These are phyloP conservation scores for Trichosphaerium sp. DNA, from an alignment of 78 protist genomes.

Conservation along the genomic window DNA sequence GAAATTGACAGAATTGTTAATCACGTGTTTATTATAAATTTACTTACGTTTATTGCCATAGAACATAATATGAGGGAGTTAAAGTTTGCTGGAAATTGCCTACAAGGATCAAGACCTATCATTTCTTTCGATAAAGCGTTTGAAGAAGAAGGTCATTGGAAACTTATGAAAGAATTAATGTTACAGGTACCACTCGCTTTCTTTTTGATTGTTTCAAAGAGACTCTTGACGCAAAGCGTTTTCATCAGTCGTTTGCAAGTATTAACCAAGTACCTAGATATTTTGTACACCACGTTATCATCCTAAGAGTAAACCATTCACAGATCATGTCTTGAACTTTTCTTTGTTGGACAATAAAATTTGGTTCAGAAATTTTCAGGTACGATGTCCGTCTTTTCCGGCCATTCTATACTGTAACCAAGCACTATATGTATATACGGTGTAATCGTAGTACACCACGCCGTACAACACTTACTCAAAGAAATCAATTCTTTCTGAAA, in stretches of 20 bases:
- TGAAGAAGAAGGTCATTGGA: slow-evolving; percentile 45
- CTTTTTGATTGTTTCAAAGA: neutral
- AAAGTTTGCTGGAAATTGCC: slow-evolving; percentile 91
- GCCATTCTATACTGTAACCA: too few species aligned
- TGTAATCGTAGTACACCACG: too few species aligned
- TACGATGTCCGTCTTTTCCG: too few species aligned
- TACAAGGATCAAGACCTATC: slow-evolving; percentile 86
- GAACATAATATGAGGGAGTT: slow-evolving; percentile 85
- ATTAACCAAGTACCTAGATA: slow-evolving; percentile 2
- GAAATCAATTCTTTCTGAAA: too few species aligned
- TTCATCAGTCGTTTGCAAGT: neutral
- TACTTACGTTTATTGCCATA: neutral
- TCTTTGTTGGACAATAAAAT: slow-evolving; percentile 64
- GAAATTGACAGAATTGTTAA: neutral
- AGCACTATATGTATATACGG: too few species aligned
- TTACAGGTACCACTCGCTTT: slow-evolving; percentile 16
- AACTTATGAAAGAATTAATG: slow-evolving; percentile 64
- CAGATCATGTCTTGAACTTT: slow-evolving; percentile 87
- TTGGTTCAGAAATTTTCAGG: slow-evolving; percentile 90
- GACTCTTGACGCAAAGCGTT: neutral
- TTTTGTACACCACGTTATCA: slow-evolving; percentile 82
- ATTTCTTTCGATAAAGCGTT: slow-evolving; percentile 79
- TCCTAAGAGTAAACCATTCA: slow-evolving; percentile 83
- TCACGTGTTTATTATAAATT: neutral
- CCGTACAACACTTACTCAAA: too few species aligned